phyloP scores from a whole-genome alignment of 108 stramenopile genomes.

The Fistulifera solaris region DNA sequence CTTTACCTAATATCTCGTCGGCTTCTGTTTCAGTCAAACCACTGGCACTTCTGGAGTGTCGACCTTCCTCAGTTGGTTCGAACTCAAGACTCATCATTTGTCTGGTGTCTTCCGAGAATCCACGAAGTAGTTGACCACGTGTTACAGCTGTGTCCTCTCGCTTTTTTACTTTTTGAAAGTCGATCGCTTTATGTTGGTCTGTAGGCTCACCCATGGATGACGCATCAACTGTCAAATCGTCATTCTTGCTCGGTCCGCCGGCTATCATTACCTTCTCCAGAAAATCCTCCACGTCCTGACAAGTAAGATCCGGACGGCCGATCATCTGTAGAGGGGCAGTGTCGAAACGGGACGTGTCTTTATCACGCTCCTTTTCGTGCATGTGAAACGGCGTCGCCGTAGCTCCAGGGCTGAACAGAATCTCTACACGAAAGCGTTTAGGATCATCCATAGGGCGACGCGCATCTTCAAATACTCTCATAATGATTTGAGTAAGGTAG shows the following conservation, averaged over 20 bases:
- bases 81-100: background rate
- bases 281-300: slow-evolving; percentile 70
- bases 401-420: slow-evolving; percentile 79
- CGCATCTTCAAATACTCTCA: slow-evolving; percentile 92
- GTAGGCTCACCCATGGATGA: background rate
- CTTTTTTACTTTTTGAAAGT: background rate
- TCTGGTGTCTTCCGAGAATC: background rate
- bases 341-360: slow-evolving; percentile 62
- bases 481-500: slow-evolving; percentile 93
- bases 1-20: background rate
- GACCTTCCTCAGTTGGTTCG: background rate
- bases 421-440: slow-evolving; percentile 77
- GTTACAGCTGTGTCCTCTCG: background rate
- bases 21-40: slow-evolving; percentile 1
- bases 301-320: slow-evolving; percentile 63
- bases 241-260: slow-evolving; percentile 23
- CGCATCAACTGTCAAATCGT: background rate
- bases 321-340: slow-evolving; percentile 57
- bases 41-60: background rate
- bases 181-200: background rate
- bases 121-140: background rate
- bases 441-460: slow-evolving; percentile 50
- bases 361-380: slow-evolving; percentile 55
- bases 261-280: slow-evolving; percentile 52
- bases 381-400: slow-evolving; percentile 85